Percentiles rank a stretch among this genome's conserved stretches.
These are phyloP conservation scores for Leccinum arenicola DNA, from an alignment of 768 basidiomycete genomes.

Conservation along the genomic window DNA sequence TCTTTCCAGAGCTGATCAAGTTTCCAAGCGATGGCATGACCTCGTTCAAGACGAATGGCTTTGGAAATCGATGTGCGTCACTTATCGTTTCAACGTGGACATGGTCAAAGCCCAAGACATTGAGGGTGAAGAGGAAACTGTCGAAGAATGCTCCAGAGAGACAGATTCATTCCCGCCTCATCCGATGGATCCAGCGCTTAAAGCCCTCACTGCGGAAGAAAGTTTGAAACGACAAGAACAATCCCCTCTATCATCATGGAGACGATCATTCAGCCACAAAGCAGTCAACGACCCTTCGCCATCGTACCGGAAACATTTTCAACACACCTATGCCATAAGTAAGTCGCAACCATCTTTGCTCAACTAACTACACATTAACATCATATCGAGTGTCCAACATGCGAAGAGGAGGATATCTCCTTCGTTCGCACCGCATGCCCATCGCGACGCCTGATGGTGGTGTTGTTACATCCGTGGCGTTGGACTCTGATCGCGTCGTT, in stretches of 20 bases:
- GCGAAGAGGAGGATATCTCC: slow-evolving; percentile 68
- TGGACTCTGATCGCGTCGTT: slow-evolving; percentile 82
- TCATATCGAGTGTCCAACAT: slow-evolving; percentile 66
- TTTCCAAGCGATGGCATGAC: slow-evolving; percentile 67
- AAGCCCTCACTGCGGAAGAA: slow-evolving; percentile 35
- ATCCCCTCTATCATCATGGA: slow-evolving; percentile 26
- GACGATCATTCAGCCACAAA: slow-evolving; percentile 12
- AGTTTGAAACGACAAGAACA: slow-evolving; percentile 28
- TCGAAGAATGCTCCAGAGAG: slow-evolving; percentile 34
- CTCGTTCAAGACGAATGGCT: slow-evolving; percentile 73
- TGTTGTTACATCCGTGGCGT: slow-evolving; percentile 83
- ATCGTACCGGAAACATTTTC: slow-evolving; percentile 72
- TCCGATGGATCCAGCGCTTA: slow-evolving; percentile 41
- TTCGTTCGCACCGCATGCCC: slow-evolving; percentile 60
- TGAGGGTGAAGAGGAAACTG: slow-evolving; percentile 25
- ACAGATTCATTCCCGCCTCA: slow-evolving; percentile 32
- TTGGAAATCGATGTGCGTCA: slow-evolving; percentile 75
- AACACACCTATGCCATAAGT: slow-evolving; percentile 70
- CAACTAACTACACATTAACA: neutral
- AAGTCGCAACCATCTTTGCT: slow-evolving; percentile 22
- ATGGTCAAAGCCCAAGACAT: slow-evolving; percentile 19
- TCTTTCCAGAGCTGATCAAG: slow-evolving; percentile 65
- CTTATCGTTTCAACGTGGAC: slow-evolving; percentile 45
- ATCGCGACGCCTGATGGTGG: slow-evolving; percentile 46
- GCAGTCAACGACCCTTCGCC: neutral